Percentiles rank a stretch among this genome's conserved stretches.
Evolutionary conservation across 1,139 yeast species (phyloP).

Genomic region (Keqinozyma sinolaborantium): DNA sequence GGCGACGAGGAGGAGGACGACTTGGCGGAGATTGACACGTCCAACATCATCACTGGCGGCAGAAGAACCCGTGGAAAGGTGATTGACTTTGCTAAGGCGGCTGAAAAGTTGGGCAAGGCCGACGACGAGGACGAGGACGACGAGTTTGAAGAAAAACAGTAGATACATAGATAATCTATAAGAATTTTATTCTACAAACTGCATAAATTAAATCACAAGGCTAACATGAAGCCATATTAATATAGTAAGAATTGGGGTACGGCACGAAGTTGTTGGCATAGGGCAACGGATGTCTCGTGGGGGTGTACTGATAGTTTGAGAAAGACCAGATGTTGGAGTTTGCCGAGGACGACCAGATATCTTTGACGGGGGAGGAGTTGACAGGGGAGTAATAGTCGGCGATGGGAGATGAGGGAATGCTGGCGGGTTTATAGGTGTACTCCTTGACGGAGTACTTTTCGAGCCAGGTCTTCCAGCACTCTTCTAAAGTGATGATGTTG

Average conservation of each 20-base stretch:
- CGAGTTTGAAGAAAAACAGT: slow-evolving; percentile 19
- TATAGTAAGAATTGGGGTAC: slow-evolving; percentile 38
- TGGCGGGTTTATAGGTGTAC: slow-evolving; percentile 2
- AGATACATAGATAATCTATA: slow-evolving; percentile 4
- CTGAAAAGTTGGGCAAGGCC: slow-evolving; percentile 61
- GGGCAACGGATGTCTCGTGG: slow-evolving; percentile 3
- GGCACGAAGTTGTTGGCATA: slow-evolving; percentile 26
- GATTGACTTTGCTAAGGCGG: slow-evolving; percentile 85
- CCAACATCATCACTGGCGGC: slow-evolving; percentile 80
- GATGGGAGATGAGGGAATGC: slow-evolving; percentile 2
- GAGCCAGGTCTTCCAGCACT: slow-evolving; percentile 48
- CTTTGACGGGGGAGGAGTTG: slow-evolving; percentile 20
- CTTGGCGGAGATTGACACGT: slow-evolving; percentile 74
- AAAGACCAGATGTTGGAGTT: slow-evolving; percentile 18
- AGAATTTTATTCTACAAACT: slow-evolving; percentile 1
- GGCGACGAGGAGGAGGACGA: slow-evolving; percentile 76
- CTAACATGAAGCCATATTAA: slow-evolving; percentile 32
- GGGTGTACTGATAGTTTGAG: slow-evolving; percentile 16
- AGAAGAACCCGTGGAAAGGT: slow-evolving; percentile 90
- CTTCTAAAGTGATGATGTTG: slow-evolving; percentile 41
- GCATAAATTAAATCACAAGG: slow-evolving; percentile 1
- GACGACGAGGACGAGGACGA: slow-evolving; percentile 40
- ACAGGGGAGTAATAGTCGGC: slow-evolving; percentile 16
- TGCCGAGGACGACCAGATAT: slow-evolving; percentile 18
- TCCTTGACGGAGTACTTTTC: slow-evolving; percentile 23